These are phyloP conservation scores for Tolypocladium paradoxum DNA, from an alignment of 2,329 filamentous ascomycete genomes.

Conservation along the genomic window DNA sequence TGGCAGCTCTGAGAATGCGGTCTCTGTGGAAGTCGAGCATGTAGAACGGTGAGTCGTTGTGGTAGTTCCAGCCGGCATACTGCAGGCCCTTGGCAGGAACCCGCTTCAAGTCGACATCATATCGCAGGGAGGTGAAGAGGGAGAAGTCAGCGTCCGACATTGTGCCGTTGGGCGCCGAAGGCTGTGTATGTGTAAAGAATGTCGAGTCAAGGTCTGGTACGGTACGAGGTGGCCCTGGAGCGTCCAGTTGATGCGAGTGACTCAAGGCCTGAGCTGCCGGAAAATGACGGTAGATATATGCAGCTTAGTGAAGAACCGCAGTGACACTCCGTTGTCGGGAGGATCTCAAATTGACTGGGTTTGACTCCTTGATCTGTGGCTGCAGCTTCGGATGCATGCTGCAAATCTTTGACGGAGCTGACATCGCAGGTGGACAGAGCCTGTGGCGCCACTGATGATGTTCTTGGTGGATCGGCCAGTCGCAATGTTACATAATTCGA, in stretches of 20 bases:
- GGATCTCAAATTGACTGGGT: not conserved
- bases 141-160: slow-evolving; percentile 37
- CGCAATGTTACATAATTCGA: not conserved
- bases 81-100: slow-evolving; percentile 26
- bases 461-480: not conserved
- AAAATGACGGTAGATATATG: not conserved
- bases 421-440: not conserved
- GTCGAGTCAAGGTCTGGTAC: not conserved
- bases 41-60: slow-evolving; percentile 54
- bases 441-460: not conserved
- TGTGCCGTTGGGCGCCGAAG: not conserved
- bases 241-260: not conserved
- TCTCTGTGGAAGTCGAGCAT: slow-evolving; percentile 71
- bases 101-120: slow-evolving; percentile 47
- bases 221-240: not conserved
- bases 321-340: not conserved
- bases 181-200: not conserved
- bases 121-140: slow-evolving; percentile 63
- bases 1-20: slow-evolving; percentile 57
- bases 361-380: too few species aligned
- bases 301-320: not conserved
- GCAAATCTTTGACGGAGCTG: not conserved
- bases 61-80: slow-evolving; percentile 41
- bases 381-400: not conserved
- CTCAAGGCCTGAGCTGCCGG: not conserved